These are phyloP conservation scores for Cydonia oblonga DNA, from an alignment of 331 rosid genomes.

Conservation along the genomic window DNA sequence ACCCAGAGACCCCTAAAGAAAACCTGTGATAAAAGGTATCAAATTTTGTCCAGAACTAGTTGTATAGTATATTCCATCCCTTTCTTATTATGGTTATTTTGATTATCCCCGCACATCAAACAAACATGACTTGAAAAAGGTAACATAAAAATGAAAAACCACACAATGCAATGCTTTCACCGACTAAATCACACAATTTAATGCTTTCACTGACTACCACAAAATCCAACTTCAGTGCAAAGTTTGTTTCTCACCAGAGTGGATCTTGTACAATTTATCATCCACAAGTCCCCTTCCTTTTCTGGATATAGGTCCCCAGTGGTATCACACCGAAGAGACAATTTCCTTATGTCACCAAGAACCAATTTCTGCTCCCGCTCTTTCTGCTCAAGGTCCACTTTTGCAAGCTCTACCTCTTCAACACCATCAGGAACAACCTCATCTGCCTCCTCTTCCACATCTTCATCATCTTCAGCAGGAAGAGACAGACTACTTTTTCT, in stretches of 20 bases:
- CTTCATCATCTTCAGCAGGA: constrained; percentile 87
- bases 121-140: not conserved
- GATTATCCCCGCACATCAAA: not conserved
- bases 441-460: constrained; percentile 93
- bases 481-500: constrained; percentile 78
- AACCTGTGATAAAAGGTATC: not conserved
- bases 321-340: constrained; percentile 55
- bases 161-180: not conserved
- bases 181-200: not conserved
- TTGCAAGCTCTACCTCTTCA: constrained; percentile 97
- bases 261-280: constrained; percentile 67
- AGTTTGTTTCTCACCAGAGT: constrained; percentile 55
- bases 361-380: constrained; percentile 79
- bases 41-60: not conserved
- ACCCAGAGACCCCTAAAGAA: not conserved
- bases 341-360: constrained; percentile 68
- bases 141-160: not conserved
- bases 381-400: constrained; percentile 65
- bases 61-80: not conserved
- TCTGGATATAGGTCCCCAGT: constrained; percentile 47
- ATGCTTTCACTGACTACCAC: not conserved
- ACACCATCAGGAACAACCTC: constrained; percentile 98
- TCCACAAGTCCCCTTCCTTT: constrained; percentile 87
- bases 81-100: not conserved
- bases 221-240: constrained; percentile 5